Conservation (phyloP, 1,284 basidiomycete species). For the Leccinum laetum region DNA sequence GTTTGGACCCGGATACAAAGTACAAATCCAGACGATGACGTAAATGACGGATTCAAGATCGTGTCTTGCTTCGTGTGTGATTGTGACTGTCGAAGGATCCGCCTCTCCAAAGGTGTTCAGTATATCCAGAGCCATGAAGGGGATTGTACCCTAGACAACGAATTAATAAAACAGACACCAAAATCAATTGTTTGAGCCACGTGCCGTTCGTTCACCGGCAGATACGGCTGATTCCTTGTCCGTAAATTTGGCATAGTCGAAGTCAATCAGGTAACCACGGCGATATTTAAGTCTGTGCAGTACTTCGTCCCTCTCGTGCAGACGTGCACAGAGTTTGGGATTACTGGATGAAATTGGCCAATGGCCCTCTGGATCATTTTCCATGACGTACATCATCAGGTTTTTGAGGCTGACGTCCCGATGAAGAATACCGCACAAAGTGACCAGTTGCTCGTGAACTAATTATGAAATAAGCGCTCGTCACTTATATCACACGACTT, state of each 20-base stretch:
- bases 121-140: not conserved
- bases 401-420: not conserved
- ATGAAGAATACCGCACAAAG: not conserved
- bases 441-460: not conserved
- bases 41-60: not conserved
- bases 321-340: not conserved
- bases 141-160: not conserved
- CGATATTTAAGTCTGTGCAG: not conserved
- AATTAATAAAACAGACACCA: not conserved
- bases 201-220: not conserved
- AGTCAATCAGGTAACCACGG: not conserved
- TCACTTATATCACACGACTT: not conserved
- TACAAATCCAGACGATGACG: not conserved
- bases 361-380: not conserved
- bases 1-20: not conserved
- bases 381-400: not conserved
- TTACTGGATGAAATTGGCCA: not conserved
- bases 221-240: not conserved
- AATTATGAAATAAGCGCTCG: not conserved
- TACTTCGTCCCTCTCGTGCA: not conserved
- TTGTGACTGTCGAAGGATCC: not conserved
- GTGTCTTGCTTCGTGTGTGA: not conserved
- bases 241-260: not conserved
- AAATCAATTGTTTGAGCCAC: not conserved
- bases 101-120: not conserved